phyloP scores from a whole-genome alignment of 352 stramenopile species.

The Phytopythium delawarense region DNA sequence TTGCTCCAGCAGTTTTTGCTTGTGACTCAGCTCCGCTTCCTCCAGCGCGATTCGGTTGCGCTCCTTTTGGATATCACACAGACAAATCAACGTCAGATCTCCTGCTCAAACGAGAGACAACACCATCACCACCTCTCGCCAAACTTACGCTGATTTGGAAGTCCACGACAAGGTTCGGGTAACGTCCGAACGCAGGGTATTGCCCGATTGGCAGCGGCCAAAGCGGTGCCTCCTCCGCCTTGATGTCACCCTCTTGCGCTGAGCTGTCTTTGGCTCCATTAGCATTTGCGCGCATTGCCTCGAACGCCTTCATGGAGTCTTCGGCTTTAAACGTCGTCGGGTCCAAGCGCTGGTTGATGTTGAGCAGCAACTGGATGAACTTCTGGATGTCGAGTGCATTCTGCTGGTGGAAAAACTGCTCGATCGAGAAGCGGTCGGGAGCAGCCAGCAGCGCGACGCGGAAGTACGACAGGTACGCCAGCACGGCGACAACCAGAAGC shows the following conservation, averaged over 20 bases:
- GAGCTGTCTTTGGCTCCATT: not conserved
- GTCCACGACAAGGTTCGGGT: conserved; percentile 78
- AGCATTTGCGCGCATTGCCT: not conserved
- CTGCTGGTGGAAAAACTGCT: conserved; percentile 86
- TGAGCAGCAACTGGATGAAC: conserved; percentile 66
- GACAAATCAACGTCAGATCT: not conserved
- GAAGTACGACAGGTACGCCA: conserved; percentile 75
- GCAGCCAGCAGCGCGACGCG: conserved; percentile 54
- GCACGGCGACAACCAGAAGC: conserved; percentile 54
- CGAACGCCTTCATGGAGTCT: conserved; percentile 4
- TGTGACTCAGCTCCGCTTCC: conserved; percentile 59
- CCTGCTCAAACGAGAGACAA: not conserved
- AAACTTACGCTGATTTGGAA: conserved; percentile 75
- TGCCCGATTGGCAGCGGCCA: conserved; percentile 68
- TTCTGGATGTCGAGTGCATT: conserved; percentile 73
- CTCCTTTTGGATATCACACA: conserved; percentile 34
- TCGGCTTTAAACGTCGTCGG: conserved; percentile 18
- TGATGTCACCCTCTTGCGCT: not conserved
- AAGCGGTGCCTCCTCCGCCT: not conserved
- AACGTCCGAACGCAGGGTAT: conserved; percentile 79
- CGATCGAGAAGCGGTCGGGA: conserved; percentile 53
- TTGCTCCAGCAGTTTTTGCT: conserved; percentile 54
- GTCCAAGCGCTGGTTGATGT: conserved; percentile 39
- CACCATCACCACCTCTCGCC: conserved; percentile 6
- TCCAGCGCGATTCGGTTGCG: conserved; percentile 78